Percentiles rank a stretch among this genome's conserved stretches.
Evolutionary conservation across 768 basidiomycete genomes (phyloP).

Genomic region (Boletales sp.): DNA sequence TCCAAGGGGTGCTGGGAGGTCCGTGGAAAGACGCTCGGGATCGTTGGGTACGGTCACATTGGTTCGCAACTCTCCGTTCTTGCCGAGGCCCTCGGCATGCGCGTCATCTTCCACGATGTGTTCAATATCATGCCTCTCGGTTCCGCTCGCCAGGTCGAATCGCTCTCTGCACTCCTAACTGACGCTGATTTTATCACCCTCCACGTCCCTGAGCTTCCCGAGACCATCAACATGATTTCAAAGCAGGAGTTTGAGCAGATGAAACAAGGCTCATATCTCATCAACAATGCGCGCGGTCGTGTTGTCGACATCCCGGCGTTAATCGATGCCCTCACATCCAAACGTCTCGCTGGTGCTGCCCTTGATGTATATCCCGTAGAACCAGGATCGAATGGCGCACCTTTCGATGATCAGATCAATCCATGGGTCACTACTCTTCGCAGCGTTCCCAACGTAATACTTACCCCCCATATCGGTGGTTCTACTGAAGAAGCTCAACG

Average conservation of each 20-base stretch:
- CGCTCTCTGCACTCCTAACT: slow-evolving; percentile 66
- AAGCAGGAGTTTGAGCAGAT: slow-evolving; percentile 73
- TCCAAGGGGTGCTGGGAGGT: slow-evolving; percentile 98
- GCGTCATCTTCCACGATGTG: slow-evolving; percentile 93
- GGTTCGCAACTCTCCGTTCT: slow-evolving; percentile 96
- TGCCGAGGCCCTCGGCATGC: slow-evolving; percentile 93
- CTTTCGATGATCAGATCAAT: slow-evolving; percentile 88
- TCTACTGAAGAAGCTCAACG: slow-evolving; percentile 98
- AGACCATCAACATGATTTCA: slow-evolving; percentile 94
- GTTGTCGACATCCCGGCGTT: slow-evolving; percentile 96
- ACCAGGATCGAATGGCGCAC: slow-evolving; percentile 85
- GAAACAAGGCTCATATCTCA: slow-evolving; percentile 93
- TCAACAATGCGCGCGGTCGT: slow-evolving; percentile 96
- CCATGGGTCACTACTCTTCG: slow-evolving; percentile 77
- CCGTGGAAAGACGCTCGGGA: slow-evolving; percentile 95
- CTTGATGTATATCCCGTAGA: slow-evolving; percentile 95
- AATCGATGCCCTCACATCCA: slow-evolving; percentile 73
- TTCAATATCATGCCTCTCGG: slow-evolving; percentile 98
- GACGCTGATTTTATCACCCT: slow-evolving; percentile 92
- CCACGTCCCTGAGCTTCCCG: slow-evolving; percentile 94
- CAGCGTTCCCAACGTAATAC: slow-evolving; percentile 82
- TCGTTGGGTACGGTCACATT: slow-evolving; percentile 98
- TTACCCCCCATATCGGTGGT: slow-evolving; percentile 98
- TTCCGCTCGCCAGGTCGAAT: slow-evolving; percentile 85
- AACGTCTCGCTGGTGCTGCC: slow-evolving; percentile 82